These are phyloP conservation scores for Aspergillus pseudonomiae DNA, from an alignment of 2,329 filamentous ascomycete species.

Conservation along the genomic window DNA sequence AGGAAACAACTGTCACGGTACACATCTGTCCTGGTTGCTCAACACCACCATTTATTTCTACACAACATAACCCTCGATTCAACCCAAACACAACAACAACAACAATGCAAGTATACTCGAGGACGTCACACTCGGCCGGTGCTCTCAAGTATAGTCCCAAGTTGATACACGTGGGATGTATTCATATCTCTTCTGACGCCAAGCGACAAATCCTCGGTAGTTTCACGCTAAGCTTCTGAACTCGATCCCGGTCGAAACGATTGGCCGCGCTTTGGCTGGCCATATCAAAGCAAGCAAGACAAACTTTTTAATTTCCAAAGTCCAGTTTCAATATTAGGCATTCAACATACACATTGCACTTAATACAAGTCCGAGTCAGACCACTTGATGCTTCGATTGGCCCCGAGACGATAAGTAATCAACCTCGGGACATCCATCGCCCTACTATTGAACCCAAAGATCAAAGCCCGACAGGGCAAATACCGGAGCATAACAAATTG, in stretches of 20 bases:
- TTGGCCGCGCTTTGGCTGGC: background rate
- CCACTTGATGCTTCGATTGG: background rate
- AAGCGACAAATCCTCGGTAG: background rate
- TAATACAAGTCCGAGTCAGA: background rate
- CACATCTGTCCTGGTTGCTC: background rate
- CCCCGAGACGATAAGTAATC: background rate
- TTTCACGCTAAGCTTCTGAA: background rate
- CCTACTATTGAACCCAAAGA: background rate
- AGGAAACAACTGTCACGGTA: background rate
- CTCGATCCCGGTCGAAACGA: background rate
- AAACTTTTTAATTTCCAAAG: background rate
- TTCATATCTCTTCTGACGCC: background rate
- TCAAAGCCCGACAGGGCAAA: background rate
- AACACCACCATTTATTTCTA: background rate
- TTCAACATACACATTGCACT: background rate
- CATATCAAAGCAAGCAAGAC: background rate
- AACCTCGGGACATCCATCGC: background rate
- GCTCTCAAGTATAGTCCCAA: background rate
- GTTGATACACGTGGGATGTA: background rate
- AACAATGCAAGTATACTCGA: background rate
- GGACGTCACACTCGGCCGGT: background rate
- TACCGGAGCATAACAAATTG: background rate
- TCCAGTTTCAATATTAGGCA: background rate
- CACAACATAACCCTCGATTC: background rate
- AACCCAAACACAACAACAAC: background rate